These are phyloP conservation scores for Cutaneotrichosporon cavernicola DNA, from an alignment of 1,284 basidiomycete genomes.

Conservation along the genomic window DNA sequence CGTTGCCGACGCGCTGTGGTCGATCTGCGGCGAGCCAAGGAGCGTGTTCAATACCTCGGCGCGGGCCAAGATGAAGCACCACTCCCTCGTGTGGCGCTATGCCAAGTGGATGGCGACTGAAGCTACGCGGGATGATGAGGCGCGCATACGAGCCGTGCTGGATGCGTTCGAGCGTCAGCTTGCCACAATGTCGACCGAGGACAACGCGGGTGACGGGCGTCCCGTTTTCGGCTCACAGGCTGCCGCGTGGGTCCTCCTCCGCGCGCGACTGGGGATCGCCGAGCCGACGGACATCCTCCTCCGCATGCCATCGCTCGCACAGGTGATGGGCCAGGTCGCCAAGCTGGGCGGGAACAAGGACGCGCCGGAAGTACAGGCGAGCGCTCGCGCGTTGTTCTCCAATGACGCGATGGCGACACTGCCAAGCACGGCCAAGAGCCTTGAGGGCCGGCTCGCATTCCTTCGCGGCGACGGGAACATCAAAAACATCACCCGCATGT, in stretches of 20 bases:
- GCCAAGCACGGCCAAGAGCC: conserved; percentile 8
- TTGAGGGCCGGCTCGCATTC: conserved; percentile 12
- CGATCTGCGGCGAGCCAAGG: conserved; percentile 14
- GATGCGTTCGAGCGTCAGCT: conserved; percentile 20
- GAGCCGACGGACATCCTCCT: conserved; percentile 2
- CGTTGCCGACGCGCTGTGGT: conserved; percentile 14
- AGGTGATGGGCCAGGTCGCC: background rate
- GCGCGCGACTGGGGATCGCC: conserved; percentile 9
- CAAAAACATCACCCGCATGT: background rate
- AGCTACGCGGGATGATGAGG: background rate
- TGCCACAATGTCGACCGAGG: background rate
- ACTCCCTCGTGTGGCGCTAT: conserved; percentile 13
- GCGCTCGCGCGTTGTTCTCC: conserved; percentile 1
- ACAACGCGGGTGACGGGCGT: conserved; percentile 2
- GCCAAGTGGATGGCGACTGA: conserved; percentile 19
- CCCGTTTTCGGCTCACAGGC: conserved; percentile 12
- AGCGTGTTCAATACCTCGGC: conserved; percentile 1
- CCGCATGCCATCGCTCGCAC: background rate
- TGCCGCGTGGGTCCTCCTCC: conserved; percentile 21
- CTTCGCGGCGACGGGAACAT: conserved; percentile 10
- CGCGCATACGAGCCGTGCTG: conserved; percentile 10
- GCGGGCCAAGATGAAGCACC: conserved; percentile 3
- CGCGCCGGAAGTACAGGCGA: background rate
- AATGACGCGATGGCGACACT: conserved; percentile 1
- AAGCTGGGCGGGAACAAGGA: conserved; percentile 3